Percentiles rank a stretch among this genome's conserved stretches.
Evolutionary conservation across 345 rosid genomes (phyloP).

Genomic region (Lumnitzera littorea): DNA sequence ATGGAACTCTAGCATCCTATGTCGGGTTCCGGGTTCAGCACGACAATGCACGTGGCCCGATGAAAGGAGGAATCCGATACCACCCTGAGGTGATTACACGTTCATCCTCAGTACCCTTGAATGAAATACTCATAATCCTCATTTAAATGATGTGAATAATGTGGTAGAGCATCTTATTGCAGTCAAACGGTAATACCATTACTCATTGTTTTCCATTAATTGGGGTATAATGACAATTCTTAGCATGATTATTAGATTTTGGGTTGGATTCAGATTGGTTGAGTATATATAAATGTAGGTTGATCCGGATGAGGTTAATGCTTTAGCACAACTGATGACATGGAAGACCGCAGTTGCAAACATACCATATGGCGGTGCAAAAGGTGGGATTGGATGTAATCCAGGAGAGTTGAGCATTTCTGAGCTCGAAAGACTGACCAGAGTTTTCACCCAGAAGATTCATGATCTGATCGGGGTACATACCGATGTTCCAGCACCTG

Average conservation of each 20-base stretch:
- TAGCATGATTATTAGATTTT: background rate
- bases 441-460: constrained; percentile 94
- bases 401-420: constrained; percentile 63
- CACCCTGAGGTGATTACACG: constrained; percentile 67
- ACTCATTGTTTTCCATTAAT: no score
- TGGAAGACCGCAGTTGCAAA: constrained; percentile 99
- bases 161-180: no score
- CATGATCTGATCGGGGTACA: constrained; percentile 88
- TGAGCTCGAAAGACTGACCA: constrained; percentile 78
- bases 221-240: no score
- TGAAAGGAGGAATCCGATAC: constrained; percentile 99
- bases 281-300: constrained; percentile 36
- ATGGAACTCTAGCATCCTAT: constrained; percentile 80
- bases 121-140: no score
- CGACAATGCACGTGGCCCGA: constrained; percentile 97
- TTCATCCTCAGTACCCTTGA: no score
- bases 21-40: constrained; percentile 95
- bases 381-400: constrained; percentile 92
- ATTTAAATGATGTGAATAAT: no score
- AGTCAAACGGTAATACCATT: no score
- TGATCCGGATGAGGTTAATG: constrained; percentile 96
- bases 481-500: constrained; percentile 96
- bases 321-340: constrained; percentile 94
- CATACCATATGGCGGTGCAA: constrained; percentile 94
- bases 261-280: constrained; percentile 9